phyloP scores from a whole-genome alignment of 164 flowering plant species.

The grape (Vitis vinifera) region DNA sequence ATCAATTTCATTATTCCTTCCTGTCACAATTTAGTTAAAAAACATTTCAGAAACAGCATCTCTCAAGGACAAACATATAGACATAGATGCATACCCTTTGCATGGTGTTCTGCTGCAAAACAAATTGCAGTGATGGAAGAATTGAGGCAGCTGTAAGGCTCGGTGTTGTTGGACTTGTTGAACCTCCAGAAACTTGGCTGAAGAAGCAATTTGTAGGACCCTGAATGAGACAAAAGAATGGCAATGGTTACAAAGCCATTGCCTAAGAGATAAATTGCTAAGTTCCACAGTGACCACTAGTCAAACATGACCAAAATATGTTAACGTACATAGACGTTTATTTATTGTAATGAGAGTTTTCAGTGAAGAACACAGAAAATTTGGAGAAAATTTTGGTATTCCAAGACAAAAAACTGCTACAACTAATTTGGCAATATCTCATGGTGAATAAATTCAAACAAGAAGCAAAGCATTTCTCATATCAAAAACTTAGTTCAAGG shows the following conservation, averaged over 20 bases:
- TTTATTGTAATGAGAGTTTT: background rate
- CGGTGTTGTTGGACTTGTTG: constrained; percentile 26
- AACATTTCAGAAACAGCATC: background rate
- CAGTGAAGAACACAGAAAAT: background rate
- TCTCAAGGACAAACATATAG: background rate
- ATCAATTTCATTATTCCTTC: constrained; percentile 43
- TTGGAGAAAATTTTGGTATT: background rate
- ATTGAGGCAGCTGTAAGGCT: constrained; percentile 41
- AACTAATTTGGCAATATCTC: background rate
- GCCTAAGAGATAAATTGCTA: constrained; percentile 31
- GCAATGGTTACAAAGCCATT: constrained; percentile 35
- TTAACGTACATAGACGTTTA: background rate
- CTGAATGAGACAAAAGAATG: constrained; percentile 37
- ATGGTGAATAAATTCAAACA: background rate
- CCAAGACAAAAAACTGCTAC: background rate
- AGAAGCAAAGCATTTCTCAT: background rate
- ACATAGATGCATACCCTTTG: constrained; percentile 30
- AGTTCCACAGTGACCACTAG: constrained; percentile 15
- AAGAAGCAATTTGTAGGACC: constrained; percentile 38
- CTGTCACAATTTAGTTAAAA: constrained; percentile 19
- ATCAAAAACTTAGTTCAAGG: background rate
- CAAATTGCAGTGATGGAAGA: constrained; percentile 68
- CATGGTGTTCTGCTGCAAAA: constrained; percentile 39
- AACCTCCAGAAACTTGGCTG: constrained; percentile 39
- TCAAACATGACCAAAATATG: constrained; percentile 1